Conservation (phyloP, 148 eudicot species). For the Euryodendron excelsum region DNA sequence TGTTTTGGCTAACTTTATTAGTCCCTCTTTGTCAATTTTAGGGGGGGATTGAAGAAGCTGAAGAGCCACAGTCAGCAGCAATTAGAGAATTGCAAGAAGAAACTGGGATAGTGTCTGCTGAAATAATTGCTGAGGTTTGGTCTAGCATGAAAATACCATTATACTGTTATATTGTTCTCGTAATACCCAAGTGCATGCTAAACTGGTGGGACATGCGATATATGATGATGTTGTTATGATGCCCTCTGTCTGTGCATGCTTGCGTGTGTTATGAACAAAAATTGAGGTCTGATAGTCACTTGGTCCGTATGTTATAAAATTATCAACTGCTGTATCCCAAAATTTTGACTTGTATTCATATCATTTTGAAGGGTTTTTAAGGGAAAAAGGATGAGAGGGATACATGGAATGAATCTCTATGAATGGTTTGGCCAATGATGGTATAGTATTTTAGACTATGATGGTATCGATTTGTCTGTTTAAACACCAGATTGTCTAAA, state of each 20-base stretch:
- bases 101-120: slow-evolving; percentile 82
- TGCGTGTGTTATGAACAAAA: neutral
- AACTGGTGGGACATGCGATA: neutral
- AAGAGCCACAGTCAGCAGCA: slow-evolving; percentile 80
- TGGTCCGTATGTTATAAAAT: neutral
- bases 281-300: neutral
- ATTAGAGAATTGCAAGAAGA: slow-evolving; percentile 85
- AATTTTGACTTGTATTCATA: neutral
- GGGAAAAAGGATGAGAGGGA: neutral
- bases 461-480: neutral
- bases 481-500: no score
- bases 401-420: neutral
- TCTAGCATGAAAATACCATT: neutral
- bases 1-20: slow-evolving; percentile 1
- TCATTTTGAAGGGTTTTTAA: neutral
- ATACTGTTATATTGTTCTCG: neutral
- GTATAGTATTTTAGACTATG: neutral
- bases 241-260: neutral
- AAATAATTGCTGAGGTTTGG: slow-evolving; percentile 79
- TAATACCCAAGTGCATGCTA: neutral
- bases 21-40: slow-evolving; percentile 14
- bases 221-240: neutral
- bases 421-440: slow-evolving; percentile 1
- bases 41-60: slow-evolving; percentile 96
- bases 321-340: neutral